Conservation (phyloP, 345 rosid genomes). For the Lenwebbia sp. region DNA sequence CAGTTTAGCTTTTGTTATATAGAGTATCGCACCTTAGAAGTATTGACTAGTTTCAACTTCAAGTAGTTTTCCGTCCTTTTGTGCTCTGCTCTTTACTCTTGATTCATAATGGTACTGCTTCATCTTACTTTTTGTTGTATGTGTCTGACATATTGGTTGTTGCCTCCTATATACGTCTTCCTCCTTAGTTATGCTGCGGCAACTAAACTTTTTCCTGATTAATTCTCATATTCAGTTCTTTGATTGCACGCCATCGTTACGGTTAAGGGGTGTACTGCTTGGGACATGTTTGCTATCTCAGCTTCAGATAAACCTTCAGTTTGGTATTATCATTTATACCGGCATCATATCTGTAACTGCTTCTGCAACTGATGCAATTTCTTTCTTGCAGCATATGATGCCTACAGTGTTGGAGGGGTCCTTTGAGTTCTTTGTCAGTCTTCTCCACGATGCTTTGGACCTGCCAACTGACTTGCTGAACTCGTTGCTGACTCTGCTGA, state of each 20-base stretch:
- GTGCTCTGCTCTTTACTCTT: neutral
- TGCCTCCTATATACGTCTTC: neutral
- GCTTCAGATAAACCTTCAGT: neutral
- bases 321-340: neutral
- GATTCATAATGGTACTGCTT: neutral
- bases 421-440: constrained; percentile 65
- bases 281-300: neutral
- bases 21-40: neutral
- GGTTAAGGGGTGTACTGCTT: neutral
- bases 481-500: constrained; percentile 57
- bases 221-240: neutral
- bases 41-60: neutral
- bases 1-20: neutral
- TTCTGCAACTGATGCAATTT: neutral
- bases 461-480: constrained; percentile 41
- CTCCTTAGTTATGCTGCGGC: neutral
- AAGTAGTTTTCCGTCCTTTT: neutral
- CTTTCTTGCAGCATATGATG: constrained; percentile 45
- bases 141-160: neutral
- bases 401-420: constrained; percentile 72
- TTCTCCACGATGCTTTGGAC: constrained; percentile 40
- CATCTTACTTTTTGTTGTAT: neutral
- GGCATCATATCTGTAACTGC: neutral
- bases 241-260: neutral
- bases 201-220: neutral